A percentile compares a stretch with the other conserved stretches of the same genome.
Conservation (phyloP, 306 rosid species). For the Quercus dentata region DNA sequence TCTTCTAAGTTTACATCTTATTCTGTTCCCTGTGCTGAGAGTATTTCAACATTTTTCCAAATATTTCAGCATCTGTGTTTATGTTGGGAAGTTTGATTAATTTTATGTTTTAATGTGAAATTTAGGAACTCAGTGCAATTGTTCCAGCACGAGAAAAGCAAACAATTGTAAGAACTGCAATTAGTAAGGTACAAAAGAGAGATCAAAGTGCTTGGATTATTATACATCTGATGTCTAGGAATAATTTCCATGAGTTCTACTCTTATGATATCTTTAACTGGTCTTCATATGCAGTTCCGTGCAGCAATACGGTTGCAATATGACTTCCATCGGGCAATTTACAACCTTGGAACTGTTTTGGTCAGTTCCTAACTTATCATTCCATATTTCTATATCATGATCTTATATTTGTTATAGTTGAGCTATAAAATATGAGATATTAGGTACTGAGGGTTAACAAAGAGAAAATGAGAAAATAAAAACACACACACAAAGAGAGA, state of each 20-base stretch:
- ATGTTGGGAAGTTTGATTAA: constrained; percentile 4
- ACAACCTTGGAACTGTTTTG: constrained; percentile 99
- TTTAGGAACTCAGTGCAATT: constrained; percentile 95
- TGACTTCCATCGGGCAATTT: constrained; percentile 99
- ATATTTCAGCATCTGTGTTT: not conserved
- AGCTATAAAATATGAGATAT: too few relatives aligned
- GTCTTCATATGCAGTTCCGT: constrained; percentile 78
- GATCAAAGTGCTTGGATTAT: constrained; percentile 8
- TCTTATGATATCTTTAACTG: constrained; percentile 17
- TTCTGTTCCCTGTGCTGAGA: not conserved
- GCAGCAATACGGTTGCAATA: constrained; percentile 96
- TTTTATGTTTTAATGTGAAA: constrained; percentile 14
- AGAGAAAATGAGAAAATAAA: too few relatives aligned
- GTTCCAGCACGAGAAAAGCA: constrained; percentile 98
- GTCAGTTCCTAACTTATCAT: constrained; percentile 48
- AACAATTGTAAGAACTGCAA: constrained; percentile 87
- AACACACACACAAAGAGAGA: too few relatives aligned
- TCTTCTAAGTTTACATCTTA: not conserved
- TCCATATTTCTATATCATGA: constrained; percentile 1
- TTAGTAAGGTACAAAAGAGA: constrained; percentile 69
- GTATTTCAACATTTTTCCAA: not conserved
- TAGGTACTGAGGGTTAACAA: too few relatives aligned
- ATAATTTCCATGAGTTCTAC: not conserved
- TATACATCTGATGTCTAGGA: constrained; percentile 7
- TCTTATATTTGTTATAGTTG: not conserved